Percentiles rank a stretch among this genome's conserved stretches.
Conservation (phyloP, 352 stramenopile genomes). For the Pythium rhizo-oryzae region DNA sequence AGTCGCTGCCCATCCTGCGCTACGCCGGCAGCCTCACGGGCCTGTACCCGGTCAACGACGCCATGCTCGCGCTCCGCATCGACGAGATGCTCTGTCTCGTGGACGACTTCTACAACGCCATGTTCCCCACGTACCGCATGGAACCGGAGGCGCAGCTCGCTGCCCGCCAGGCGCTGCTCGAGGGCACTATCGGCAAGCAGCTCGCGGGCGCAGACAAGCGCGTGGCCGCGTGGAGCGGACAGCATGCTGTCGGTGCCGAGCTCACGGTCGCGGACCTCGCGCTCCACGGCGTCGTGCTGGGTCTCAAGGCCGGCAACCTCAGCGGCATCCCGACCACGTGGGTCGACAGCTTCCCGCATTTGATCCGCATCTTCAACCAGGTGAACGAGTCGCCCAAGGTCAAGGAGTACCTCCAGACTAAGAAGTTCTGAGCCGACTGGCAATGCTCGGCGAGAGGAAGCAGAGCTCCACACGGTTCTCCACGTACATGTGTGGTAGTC, state of each 20-base stretch:
- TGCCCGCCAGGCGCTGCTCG: constrained; percentile 16
- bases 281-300: constrained; percentile 31
- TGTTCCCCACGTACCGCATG: constrained; percentile 26
- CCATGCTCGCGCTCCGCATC: constrained; percentile 27
- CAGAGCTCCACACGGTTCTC: not conserved
- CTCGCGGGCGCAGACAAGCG: constrained; percentile 16
- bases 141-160: constrained; percentile 18
- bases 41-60: constrained; percentile 38
- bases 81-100: constrained; percentile 36
- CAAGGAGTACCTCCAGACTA: constrained; percentile 34
- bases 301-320: constrained; percentile 30
- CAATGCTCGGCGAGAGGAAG: not conserved
- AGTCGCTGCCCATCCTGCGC: constrained; percentile 49
- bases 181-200: constrained; percentile 15
- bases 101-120: constrained; percentile 26
- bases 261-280: constrained; percentile 40
- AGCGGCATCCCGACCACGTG: constrained; percentile 31
- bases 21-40: constrained; percentile 35
- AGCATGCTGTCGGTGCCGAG: constrained; percentile 24
- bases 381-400: constrained; percentile 40
- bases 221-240: constrained; percentile 13
- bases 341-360: constrained; percentile 28
- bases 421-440: constrained; percentile 23
- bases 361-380: constrained; percentile 33
- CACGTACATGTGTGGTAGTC: no score